Conservation (phyloP, 331 rosid species). For the Stylosanthes scabra region DNA sequence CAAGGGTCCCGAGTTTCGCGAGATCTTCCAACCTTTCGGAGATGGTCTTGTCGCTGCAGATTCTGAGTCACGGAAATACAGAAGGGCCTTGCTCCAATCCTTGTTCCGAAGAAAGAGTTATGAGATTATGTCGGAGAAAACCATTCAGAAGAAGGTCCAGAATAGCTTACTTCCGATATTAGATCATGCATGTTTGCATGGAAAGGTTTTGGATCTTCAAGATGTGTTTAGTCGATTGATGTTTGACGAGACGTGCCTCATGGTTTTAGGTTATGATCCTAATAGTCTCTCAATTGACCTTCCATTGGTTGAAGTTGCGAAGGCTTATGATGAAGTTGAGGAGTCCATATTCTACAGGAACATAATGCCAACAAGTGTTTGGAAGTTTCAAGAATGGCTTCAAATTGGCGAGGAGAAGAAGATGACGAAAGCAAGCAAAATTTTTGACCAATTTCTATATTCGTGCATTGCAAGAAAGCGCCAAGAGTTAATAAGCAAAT, state of each 20-base stretch:
- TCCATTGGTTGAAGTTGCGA: conserved; percentile 38
- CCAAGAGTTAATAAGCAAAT: conserved; percentile 6
- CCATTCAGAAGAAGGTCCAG: conserved; percentile 30
- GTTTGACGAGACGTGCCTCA: conserved; percentile 43
- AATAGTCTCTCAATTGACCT: conserved; percentile 41
- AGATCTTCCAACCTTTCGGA: conserved; percentile 49
- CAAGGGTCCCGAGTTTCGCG: conserved; percentile 42
- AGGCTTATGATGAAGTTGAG: conserved; percentile 49
- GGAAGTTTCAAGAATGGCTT: conserved; percentile 57
- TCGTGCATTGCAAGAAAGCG: conserved; percentile 38
- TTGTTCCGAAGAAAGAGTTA: conserved; percentile 18
- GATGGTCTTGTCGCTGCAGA: conserved; percentile 54
- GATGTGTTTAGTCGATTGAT: conserved; percentile 45
- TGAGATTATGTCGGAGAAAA: conserved; percentile 25
- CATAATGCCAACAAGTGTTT: conserved; percentile 24
- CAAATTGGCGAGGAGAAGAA: conserved; percentile 53
- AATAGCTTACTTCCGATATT: conserved; percentile 36
- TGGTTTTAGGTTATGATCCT: conserved; percentile 37
- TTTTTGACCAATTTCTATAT: conserved; percentile 44
- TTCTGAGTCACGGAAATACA: conserved; percentile 39
- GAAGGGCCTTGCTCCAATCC: conserved; percentile 28
- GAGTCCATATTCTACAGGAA: conserved; percentile 46
- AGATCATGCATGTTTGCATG: background rate
- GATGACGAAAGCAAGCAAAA: conserved; percentile 33
- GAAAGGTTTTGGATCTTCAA: conserved; percentile 46